phyloP scores from a whole-genome alignment of 345 rosid genomes.

The Melaleuca alternifolia region DNA sequence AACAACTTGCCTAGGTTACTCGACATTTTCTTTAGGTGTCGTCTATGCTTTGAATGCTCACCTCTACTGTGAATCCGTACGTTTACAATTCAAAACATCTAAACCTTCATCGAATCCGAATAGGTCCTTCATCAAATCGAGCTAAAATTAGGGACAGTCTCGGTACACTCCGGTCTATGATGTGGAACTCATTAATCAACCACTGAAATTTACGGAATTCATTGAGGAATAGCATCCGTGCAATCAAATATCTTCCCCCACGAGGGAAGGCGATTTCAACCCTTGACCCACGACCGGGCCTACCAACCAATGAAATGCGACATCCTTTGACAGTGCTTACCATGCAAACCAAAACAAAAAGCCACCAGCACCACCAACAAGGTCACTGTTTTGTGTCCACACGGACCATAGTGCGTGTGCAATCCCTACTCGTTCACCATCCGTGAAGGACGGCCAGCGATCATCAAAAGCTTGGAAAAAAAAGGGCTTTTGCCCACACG shows the following conservation, averaged over 20 bases:
- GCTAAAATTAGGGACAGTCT: neutral
- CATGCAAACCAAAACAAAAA: neutral
- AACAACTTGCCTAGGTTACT: neutral
- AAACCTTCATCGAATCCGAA: neutral
- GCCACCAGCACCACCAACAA: neutral
- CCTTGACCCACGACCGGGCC: neutral
- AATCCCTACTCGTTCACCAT: neutral
- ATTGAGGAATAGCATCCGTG: neutral
- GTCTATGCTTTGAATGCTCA: neutral
- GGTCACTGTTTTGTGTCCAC: neutral
- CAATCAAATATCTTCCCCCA: neutral
- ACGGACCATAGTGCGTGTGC: neutral
- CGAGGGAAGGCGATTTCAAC: neutral
- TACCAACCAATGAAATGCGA: neutral
- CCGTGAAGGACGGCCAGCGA: neutral
- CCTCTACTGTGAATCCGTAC: neutral
- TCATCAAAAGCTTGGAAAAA: neutral
- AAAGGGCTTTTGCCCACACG: neutral
- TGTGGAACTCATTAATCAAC: neutral
- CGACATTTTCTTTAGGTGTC: neutral
- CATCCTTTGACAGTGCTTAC: neutral
- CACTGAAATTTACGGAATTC: neutral
- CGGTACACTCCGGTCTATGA: neutral
- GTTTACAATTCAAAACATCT: neutral
- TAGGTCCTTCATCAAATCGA: neutral